Evolutionary conservation across 202 grass and related monocot genomes (phyloP).

Genomic region (Musa balbisiana): DNA sequence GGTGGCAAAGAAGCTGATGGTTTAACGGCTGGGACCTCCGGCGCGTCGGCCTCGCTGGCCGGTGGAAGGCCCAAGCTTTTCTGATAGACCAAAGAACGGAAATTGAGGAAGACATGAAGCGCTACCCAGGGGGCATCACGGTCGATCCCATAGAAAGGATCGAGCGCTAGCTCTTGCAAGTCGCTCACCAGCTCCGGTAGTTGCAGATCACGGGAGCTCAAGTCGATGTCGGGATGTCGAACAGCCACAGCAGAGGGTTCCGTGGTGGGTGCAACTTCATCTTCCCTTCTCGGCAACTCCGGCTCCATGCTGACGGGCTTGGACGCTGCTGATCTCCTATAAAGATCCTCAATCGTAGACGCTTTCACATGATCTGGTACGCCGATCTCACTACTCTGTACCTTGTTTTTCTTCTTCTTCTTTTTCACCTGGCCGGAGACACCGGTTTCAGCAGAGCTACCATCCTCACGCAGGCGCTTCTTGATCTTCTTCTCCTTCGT

Average conservation of each 20-base stretch:
- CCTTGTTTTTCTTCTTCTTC: constrained; percentile 78
- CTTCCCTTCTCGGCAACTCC: not conserved
- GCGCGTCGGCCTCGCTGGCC: constrained; percentile 34
- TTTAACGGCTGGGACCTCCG: constrained; percentile 20
- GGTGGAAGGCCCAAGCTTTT: constrained; percentile 56
- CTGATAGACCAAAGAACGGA: constrained; percentile 62
- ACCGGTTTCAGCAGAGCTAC: not conserved
- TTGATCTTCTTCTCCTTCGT: constrained; percentile 34
- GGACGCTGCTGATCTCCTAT: not conserved
- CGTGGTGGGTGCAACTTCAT: not conserved
- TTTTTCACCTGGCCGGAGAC: constrained; percentile 31
- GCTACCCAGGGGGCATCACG: constrained; percentile 33
- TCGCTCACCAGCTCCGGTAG: constrained; percentile 52
- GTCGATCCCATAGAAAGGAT: constrained; percentile 40
- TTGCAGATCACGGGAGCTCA: constrained; percentile 25
- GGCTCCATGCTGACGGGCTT: not conserved
- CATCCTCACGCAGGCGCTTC: constrained; percentile 41
- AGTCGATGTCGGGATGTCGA: constrained; percentile 16
- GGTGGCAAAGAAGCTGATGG: constrained; percentile 1
- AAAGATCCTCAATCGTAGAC: not conserved
- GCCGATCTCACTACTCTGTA: constrained; percentile 7
- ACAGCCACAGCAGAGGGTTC: not conserved
- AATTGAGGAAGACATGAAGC: constrained; percentile 60
- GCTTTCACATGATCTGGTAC: not conserved
- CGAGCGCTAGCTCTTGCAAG: constrained; percentile 55